Evolutionary conservation across 108 stramenopile species (phyloP), one percentile per base, ranked within the genome.

Genomic region (Cyclotella sp.): DNA sequence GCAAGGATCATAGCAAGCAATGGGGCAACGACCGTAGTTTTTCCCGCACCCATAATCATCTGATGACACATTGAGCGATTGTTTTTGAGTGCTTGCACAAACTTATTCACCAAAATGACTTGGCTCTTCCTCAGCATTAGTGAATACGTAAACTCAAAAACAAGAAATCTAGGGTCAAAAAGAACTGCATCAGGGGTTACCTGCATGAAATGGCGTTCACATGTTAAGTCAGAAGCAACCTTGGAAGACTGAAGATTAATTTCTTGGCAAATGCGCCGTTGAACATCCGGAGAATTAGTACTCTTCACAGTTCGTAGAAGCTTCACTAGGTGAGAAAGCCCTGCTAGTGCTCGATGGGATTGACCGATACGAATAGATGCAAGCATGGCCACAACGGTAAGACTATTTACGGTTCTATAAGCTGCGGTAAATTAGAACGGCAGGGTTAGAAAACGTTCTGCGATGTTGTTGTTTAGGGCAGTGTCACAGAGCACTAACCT

Each of bases 41-140:
- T 99, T 42, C 99, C 99, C 8, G 98, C 98, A 26, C 99, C 99
- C 99, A 99, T 99, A 93, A 99, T 99, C 98, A 99, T 99, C 86
- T 99, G 98, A 76, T 98, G 96, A 60, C 98, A 97, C 90, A 97
- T 95, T 16, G 97, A 97, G 27, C 84, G 83, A 27, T 88, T 84
- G 28, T 87, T 79, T 57, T 83, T 71, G 27, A 95, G 81, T 0
- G 92, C 73, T 13, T 87, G 72, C 72, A 98, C 83, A 75, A 99
- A 97, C 45, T 95, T 96, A 77, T 97, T 91, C 26, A 99, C 97
- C 43, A 99, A 87, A 49, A 89, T 92, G 28, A 99, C 97, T 86
- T 99, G 99, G 28, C 96, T 91, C 70, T 97, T 92, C 43, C 98
- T 92, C 68, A 99, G 84, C 86, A 99, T 86, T 41, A 99, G 63